Conservation (phyloP, 495 filamentous ascomycete genomes). For the Delitschia confertaspora region DNA sequence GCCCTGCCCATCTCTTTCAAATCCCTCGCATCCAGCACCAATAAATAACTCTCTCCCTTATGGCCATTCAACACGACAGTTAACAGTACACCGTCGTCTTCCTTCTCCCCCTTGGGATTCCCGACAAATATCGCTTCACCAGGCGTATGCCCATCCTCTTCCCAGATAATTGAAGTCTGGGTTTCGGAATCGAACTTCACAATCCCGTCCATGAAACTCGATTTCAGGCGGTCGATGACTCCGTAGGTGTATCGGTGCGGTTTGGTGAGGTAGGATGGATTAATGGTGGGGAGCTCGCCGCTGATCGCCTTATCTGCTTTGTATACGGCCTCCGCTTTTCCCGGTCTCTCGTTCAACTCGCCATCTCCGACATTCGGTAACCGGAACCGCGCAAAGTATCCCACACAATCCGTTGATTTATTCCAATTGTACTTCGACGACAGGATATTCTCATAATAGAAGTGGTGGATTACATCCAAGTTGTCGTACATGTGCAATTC, state of each 20-base stretch:
- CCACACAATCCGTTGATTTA: conserved; percentile 26
- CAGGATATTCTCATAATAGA: conserved; percentile 50
- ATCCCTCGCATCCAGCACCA: conserved; percentile 57
- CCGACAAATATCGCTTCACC: conserved; percentile 68
- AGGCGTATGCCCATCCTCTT: conserved; percentile 53
- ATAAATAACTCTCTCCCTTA: conserved; percentile 55
- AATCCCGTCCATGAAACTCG: conserved; percentile 56
- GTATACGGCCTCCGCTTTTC: conserved; percentile 43
- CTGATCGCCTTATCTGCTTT: conserved; percentile 6
- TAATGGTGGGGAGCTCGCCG: conserved; percentile 49
- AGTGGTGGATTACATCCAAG: conserved; percentile 40
- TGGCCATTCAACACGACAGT: conserved; percentile 62
- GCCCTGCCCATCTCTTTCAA: conserved; percentile 61
- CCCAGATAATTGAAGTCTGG: conserved; percentile 44
- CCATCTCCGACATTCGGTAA: conserved; percentile 35
- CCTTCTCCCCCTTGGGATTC: conserved; percentile 38
- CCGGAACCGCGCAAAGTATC: conserved; percentile 41
- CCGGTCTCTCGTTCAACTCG: conserved; percentile 2
- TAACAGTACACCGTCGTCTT: conserved; percentile 66
- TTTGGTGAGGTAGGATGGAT: conserved; percentile 45
- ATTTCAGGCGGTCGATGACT: conserved; percentile 46
- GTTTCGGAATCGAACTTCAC: conserved; percentile 58
- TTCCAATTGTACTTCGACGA: conserved; percentile 16
- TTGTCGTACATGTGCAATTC: conserved; percentile 51
- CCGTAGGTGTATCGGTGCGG: conserved; percentile 59